These are phyloP conservation scores for Cladophialophora chaetospira DNA, from an alignment of 2,329 filamentous ascomycete genomes.

Conservation along the genomic window DNA sequence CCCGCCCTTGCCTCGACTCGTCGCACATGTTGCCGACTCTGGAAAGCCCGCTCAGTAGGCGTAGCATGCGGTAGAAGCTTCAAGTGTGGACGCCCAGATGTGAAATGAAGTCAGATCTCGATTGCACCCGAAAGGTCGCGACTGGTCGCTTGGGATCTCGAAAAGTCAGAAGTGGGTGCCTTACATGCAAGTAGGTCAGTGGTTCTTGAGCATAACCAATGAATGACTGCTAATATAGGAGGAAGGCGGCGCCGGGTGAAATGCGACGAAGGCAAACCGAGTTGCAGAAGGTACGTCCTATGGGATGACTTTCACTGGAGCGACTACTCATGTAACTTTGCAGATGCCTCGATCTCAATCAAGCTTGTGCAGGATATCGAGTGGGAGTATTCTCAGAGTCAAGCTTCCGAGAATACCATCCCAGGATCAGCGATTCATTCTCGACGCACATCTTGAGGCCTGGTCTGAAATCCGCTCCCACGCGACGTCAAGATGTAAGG, in stretches of 20 bases:
- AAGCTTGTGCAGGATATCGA: background rate
- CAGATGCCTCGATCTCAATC: background rate
- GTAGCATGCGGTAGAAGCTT: too few species aligned
- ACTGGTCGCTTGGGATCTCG: background rate
- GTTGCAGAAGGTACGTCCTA: slow-evolving; percentile 54
- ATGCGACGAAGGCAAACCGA: slow-evolving; percentile 36
- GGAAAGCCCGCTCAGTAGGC: too few species aligned
- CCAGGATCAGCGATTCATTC: background rate
- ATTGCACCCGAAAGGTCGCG: background rate
- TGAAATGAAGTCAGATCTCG: background rate
- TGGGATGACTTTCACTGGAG: slow-evolving; percentile 58
- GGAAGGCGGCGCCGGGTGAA: slow-evolving; percentile 1
- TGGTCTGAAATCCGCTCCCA: background rate
- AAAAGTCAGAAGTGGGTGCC: background rate
- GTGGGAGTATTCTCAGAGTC: background rate
- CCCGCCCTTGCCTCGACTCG: background rate
- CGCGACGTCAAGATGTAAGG: background rate
- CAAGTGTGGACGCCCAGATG: too few species aligned
- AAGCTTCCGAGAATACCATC: background rate
- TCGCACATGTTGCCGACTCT: too few species aligned
- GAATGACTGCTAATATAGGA: too few species aligned
- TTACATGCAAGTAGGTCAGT: background rate
- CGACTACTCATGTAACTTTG: slow-evolving; percentile 44
- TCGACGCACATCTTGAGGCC: background rate
- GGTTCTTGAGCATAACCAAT: too few species aligned